Base-by-base conservation (phyloP, 1,139 yeast species). In the Entelexis sorbosivorans region DNA sequence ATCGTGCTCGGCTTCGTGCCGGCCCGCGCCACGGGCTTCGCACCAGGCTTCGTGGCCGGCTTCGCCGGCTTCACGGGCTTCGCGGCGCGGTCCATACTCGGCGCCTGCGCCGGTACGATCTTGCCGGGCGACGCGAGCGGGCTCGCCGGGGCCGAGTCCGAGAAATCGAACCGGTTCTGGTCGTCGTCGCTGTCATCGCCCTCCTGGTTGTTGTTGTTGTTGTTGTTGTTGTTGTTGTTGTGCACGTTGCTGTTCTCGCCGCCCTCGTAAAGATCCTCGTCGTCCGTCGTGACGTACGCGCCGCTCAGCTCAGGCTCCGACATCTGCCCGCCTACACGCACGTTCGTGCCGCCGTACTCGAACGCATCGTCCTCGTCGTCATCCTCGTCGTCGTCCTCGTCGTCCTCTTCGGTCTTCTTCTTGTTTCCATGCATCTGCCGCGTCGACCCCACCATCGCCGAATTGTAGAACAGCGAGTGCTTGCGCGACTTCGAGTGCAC, bases 201-300 rank as follows among this genome's bases (percentile, higher is more conserved):
- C 38, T 39, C 51, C n/a, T n/a, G n/a, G n/a, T n/a, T n/a, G n/a
- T n/a, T n/a, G n/a, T n/a, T n/a, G n/a, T n/a, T n/a, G n/a, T n/a
- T n/a, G n/a, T n/a, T n/a, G n/a, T n/a, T n/a, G n/a, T n/a, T n/a
- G n/a, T n/a, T n/a, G n/a, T n/a, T n/a, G n/a, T n/a, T n/a, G n/a
- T n/a, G n/a, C n/a, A n/a, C n/a, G n/a, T n/a, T n/a, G n/a, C n/a
- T n/a, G n/a, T 14, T 28, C n/a, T 7, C 16, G 28, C 22, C 11
- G 36, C n/a, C 22, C 38, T 39, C 51, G 26, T 35, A 46, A 13
- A 22, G 19, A n/a, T 34, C 46, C 51, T 20, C 59, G 54, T 49
- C 58, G 38, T 40, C 46, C 35, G 39, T 33, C 14, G 47, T 14
- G 17, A 34, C 33, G 22, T 44, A 44, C 29, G 39, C 39, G 7